Base-by-base conservation (phyloP, 1,139 yeast species). In the Suhomyces bribrorum region DNA sequence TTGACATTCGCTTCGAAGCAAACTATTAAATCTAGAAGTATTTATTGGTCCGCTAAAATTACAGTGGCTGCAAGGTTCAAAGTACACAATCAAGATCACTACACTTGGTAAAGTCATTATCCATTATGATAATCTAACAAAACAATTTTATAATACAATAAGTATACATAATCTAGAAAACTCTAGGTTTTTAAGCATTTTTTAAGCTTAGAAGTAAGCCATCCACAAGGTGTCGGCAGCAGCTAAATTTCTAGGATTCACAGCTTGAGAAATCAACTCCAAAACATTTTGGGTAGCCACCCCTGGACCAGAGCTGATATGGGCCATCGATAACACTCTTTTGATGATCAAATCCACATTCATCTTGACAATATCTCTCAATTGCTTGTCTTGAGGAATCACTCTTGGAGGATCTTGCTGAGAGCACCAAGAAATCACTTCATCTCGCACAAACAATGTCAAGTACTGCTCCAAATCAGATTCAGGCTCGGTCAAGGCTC, bases 271-370 rank as follows among this genome's bases (percentile, higher is more conserved):
- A 38, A 94, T 88, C 57, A 92, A 76, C 52, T 92, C 97, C 50
- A 92, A 76, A 25, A 90, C 88, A 46, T 87, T 85, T 59, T 92
- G 98, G 34, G 96, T 88, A n/a, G 95, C 88, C 12, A 94, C 94
- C 8, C 73, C 64, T 17, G 85, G 81, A 15, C 86, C 81, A 23
- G 83, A 80, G 16, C 90, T 84, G 32, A 83, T 74, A 55, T 86
- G 96, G 3, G 95, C 90, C 67, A 94, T 70, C 36, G 83, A 82
- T 32, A 78, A 65, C 18, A 75, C 77, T 41, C 81, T 62, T 62
- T 88, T 86, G 41, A 84, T 81, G 32, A 94, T 85, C 36, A 86
- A 70, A 29, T 88, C 97, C 29, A 89, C 97, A 57, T 94, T 94
- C 28, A 84, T 79, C 49, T 86, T 78, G 18, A 92, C 97, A 61